Base-by-base conservation (phyloP, 2,329 filamentous ascomycete species). In the Penicillium sp. region DNA sequence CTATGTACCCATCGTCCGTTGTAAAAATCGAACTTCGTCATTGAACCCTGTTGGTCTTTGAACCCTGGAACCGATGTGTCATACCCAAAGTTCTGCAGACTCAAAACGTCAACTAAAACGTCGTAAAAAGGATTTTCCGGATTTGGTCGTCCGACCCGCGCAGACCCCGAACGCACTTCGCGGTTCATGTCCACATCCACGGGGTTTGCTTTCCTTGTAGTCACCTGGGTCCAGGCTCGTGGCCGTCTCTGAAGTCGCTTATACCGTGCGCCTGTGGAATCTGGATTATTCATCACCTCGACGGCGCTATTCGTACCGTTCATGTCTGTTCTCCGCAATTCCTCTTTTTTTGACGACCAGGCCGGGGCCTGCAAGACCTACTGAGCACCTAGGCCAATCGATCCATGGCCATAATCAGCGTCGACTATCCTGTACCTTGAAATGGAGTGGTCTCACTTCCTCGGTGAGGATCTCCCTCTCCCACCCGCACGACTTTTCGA, bases 401-500 rank as follows among this genome's bases (percentile, higher is more conserved):
- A 51, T 51, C 14, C 51, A 64, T 63, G 62, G 61, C 54, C 40
- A 39, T 47, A 40, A 28, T 9, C 6, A 31, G 31, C 36, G 6
- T 5, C 29, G 6, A 26, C 6, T 2, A 28, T 28, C 24, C 23
- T 39, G 36, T 29, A 48, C 18, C 20, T 50, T 52, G 59, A 57
- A 48, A 67, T 67, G 64, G 64, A 67, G 49, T 61, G 66, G 46
- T 60, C 55, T 50, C 57, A 62, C 53, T 60, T 73, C 40, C 60
- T 74, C 40, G 70, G 69, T 47, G 72, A 74, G 45, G 72, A 75
- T 54, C 62, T 74, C 49, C 72, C 72, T 50, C 66, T 74, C 64
- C 82, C 84, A 49, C 85, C 84, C 35, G 74, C 77, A 55, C 80
- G 83, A 59, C 77, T 90, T 43, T 85, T 84, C 58, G 85, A 89